phyloP scores from a whole-genome alignment of 2,329 filamentous ascomycete genomes.

The Arthroderma sp. region DNA sequence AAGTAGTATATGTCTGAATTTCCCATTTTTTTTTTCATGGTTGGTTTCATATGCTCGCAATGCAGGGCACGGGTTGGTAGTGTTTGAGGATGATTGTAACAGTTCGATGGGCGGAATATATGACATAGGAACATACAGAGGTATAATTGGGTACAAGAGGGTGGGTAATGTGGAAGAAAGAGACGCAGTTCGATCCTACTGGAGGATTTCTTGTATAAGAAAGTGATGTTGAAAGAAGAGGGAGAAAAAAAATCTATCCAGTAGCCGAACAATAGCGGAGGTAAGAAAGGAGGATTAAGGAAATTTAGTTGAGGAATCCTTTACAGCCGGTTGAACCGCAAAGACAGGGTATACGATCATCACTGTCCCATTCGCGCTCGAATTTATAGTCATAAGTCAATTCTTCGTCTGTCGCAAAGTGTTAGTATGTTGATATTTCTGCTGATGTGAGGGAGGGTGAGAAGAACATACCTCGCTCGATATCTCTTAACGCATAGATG shows the following conservation, averaged over 20 bases:
- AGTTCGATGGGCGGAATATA: no score
- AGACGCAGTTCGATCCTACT: no score
- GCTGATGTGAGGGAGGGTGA: not conserved
- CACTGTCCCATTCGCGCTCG: slow-evolving; percentile 86
- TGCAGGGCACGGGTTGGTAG: no score
- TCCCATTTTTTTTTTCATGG: no score
- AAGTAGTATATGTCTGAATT: no score
- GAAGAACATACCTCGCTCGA: slow-evolving; percentile 69
- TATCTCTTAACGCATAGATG: slow-evolving; percentile 94
- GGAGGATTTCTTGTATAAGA: no score
- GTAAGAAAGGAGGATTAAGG: not conserved
- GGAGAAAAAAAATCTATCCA: not conserved
- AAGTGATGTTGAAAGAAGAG: not conserved
- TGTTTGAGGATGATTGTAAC: no score
- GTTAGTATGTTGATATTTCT: slow-evolving; percentile 15
- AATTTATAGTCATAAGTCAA: slow-evolving; percentile 99
- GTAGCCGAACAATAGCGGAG: not conserved
- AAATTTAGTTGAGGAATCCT: slow-evolving; percentile 77
- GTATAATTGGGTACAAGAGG: no score
- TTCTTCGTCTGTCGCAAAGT: slow-evolving; percentile 63
- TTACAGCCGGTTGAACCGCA: slow-evolving; percentile 95
- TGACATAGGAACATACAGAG: no score
- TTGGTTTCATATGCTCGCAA: no score
- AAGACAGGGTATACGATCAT: slow-evolving; percentile 91
- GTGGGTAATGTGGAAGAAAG: no score